Evolutionary conservation across 164 flowering plant genomes (phyloP).

Genomic region (Chimonanthus salicifolius): DNA sequence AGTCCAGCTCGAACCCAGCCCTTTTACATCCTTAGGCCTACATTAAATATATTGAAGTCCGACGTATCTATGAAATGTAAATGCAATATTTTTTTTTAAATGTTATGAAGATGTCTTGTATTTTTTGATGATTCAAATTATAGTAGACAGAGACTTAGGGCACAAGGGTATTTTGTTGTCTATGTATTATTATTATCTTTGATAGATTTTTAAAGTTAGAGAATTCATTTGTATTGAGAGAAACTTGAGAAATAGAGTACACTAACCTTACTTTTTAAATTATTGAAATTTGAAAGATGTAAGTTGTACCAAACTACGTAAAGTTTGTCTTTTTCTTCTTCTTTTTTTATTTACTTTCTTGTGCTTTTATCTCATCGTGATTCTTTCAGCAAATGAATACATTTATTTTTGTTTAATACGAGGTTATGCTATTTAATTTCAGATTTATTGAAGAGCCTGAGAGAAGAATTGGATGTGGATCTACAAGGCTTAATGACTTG

Average conservation of each 20-base stretch:
- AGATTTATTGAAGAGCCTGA: constrained; percentile 9
- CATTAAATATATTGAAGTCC: background rate
- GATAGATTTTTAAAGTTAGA: too few relatives aligned
- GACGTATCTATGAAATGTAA: too few relatives aligned
- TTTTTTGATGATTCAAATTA: too few relatives aligned
- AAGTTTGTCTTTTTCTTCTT: background rate
- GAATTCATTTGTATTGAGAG: too few relatives aligned
- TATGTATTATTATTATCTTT: too few relatives aligned
- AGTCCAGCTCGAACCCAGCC: background rate
- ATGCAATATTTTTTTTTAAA: too few relatives aligned
- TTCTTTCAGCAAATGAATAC: background rate
- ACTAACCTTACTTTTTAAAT: background rate
- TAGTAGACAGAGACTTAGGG: too few relatives aligned
- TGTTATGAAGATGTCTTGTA: too few relatives aligned
- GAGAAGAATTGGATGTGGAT: constrained; percentile 12
- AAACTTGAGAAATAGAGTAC: background rate
- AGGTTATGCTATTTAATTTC: background rate
- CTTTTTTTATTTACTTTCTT: background rate
- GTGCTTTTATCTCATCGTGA: background rate
- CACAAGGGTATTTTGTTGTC: too few relatives aligned
- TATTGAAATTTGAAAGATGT: background rate
- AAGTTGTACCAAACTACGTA: background rate
- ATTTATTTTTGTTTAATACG: background rate
- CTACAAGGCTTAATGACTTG: constrained; percentile 20
- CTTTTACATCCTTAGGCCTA: background rate